Conservation (phyloP, 352 stramenopile genomes). For the Peronospora belbahrii region DNA sequence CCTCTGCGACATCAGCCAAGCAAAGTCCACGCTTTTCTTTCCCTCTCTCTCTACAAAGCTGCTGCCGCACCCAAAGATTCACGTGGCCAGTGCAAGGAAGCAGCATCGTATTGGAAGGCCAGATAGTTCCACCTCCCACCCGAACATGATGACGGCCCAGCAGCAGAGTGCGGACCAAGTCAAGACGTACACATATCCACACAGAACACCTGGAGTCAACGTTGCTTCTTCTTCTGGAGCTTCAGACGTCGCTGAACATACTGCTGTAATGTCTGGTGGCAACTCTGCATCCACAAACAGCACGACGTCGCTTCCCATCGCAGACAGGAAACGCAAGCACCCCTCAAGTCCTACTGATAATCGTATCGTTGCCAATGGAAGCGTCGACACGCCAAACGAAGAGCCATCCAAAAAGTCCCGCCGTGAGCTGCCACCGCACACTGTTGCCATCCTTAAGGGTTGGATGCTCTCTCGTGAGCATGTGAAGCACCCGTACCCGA, state of each 20-base stretch:
- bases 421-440: constrained; percentile 74
- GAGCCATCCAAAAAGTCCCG: constrained; percentile 64
- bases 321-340: constrained; percentile 26
- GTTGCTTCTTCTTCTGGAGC: background rate
- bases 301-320: constrained; percentile 13
- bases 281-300: background rate
- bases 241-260: background rate
- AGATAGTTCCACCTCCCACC: constrained; percentile 9
- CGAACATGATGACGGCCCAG: constrained; percentile 55
- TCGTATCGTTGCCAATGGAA: constrained; percentile 20
- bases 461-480: constrained; percentile 88
- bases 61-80: constrained; percentile 10
- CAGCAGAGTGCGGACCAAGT: constrained; percentile 41
- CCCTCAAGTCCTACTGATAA: constrained; percentile 21
- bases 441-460: constrained; percentile 77
- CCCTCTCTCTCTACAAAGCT: background rate
- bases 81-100: constrained; percentile 15
- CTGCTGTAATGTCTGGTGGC: constrained; percentile 17
- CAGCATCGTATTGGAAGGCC: background rate
- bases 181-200: constrained; percentile 29
- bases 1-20: background rate
- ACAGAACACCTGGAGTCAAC: constrained; percentile 17
- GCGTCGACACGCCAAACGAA: constrained; percentile 19
- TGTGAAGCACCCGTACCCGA: constrained; percentile 86
- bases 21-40: background rate